Conservation (phyloP, 768 basidiomycete species). For the Cubamyces sp. region DNA sequence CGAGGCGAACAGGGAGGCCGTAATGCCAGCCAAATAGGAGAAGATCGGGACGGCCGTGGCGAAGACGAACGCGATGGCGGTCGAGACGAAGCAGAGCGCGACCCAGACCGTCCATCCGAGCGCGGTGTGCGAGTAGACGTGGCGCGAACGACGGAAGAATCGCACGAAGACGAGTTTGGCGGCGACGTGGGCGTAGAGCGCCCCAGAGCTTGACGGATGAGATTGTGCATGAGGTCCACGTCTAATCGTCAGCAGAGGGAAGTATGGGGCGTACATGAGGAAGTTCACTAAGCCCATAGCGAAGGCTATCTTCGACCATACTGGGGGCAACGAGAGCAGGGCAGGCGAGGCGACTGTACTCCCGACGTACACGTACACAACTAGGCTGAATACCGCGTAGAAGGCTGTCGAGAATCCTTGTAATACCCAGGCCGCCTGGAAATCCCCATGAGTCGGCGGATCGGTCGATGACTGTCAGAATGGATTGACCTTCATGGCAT, state of each 20-base stretch:
- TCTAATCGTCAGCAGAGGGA: neutral
- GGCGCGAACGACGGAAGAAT: slow-evolving; percentile 50
- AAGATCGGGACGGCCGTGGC: slow-evolving; percentile 58
- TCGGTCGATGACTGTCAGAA: neutral
- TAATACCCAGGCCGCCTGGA: slow-evolving; percentile 55
- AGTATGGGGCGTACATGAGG: slow-evolving; percentile 42
- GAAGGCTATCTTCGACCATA: slow-evolving; percentile 55
- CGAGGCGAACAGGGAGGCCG: slow-evolving; percentile 57
- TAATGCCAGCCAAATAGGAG: slow-evolving; percentile 55
- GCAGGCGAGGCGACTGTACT: slow-evolving; percentile 51
- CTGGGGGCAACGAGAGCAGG: slow-evolving; percentile 49
- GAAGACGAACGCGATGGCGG: slow-evolving; percentile 49
- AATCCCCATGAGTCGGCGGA: neutral
- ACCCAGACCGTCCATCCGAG: slow-evolving; percentile 55
- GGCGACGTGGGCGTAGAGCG: slow-evolving; percentile 53
- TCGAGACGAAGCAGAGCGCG: slow-evolving; percentile 44
- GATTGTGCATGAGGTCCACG: neutral
- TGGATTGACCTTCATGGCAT: slow-evolving; percentile 55
- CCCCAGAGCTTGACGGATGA: slow-evolving; percentile 41
- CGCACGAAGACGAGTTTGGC: slow-evolving; percentile 59
- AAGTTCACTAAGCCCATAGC: slow-evolving; percentile 55
- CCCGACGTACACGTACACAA: slow-evolving; percentile 51
- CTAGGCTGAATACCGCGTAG: slow-evolving; percentile 48
- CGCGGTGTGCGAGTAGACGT: slow-evolving; percentile 54
- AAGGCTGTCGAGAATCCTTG: slow-evolving; percentile 57